Evolutionary conservation across 495 filamentous ascomycete genomes (phyloP), one percentile per base, ranked within the genome.

Genomic region (Penicillium crystallinum): DNA sequence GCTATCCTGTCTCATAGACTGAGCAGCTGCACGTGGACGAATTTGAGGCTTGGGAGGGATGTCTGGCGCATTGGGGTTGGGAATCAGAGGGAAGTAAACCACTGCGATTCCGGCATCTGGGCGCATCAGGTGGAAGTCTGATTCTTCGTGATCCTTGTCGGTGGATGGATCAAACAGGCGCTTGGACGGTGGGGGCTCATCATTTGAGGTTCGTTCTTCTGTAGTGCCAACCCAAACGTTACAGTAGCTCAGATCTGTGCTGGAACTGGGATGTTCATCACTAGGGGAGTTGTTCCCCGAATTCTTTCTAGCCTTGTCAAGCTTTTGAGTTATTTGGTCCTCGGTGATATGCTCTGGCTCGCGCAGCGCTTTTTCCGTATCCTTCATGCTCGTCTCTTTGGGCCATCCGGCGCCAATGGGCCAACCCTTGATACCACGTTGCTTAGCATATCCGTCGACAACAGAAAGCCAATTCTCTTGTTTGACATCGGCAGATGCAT

Each of bases 391-490:
- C 17, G 79, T 76, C 2, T 68, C 56, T 55, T 81, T 83, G 2
- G 93, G 93, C 93, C 93, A 98, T 22, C 93, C 92, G 39, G 85
- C 82, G 8, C 91, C 90, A 21, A 96, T 62, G 0, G 93, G 93
- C 93, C 93, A 98, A 19, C 91, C 91, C 67, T 89, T 90, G 58
- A 97, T 82, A 14, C 85, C 87, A 43, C 91, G 82, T 64, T 96
- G 91, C 27, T 80, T 79, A 3, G 90, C 92, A 59, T 97, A 98
- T 18, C 91, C 91, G 48, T 97, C 93, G 12, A 86, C 88, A 4
- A 91, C 88, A 12, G 86, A 89, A 34, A 97, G 83, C 93, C 93
- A 97, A 63, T 98, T 93, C 53, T 91, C 88, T 22, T 82, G 85
- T 60, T 87, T 87, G 46, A 91, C 84, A 51, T 95, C 89, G 29